Conservation (phyloP, 108 stramenopile species). For the Skeletonema potamos region DNA sequence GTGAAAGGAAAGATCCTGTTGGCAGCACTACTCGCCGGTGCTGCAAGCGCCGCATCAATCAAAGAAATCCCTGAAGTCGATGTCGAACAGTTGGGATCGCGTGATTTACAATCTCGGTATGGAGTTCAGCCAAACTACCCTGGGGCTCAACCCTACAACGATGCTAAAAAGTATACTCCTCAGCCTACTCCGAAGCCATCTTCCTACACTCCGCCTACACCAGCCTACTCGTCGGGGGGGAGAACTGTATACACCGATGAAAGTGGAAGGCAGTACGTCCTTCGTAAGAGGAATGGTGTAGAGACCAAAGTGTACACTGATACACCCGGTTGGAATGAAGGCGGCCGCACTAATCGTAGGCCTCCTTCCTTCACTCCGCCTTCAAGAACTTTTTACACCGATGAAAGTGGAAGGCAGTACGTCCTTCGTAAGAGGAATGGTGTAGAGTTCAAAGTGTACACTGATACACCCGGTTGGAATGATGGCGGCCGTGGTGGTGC, state of each 20-base stretch:
- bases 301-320: neutral
- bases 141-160: too few species aligned
- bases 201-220: neutral
- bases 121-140: neutral
- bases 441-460: neutral
- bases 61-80: neutral
- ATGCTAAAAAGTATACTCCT: neutral
- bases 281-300: neutral
- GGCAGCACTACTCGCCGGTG: neutral
- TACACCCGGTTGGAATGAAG: neutral
- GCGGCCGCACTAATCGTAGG: neutral
- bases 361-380: neutral
- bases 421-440: neutral
- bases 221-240: too few species aligned
- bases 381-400: neutral
- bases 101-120: constrained; percentile 12
- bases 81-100: neutral
- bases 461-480: neutral
- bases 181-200: neutral
- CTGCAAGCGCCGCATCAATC: neutral
- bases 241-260: neutral
- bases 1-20: neutral
- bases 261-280: neutral
- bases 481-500: neutral
- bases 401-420: neutral